Evolutionary conservation across 2,329 filamentous ascomycete genomes (phyloP).

Genomic region (Paecilomyces sp.): DNA sequence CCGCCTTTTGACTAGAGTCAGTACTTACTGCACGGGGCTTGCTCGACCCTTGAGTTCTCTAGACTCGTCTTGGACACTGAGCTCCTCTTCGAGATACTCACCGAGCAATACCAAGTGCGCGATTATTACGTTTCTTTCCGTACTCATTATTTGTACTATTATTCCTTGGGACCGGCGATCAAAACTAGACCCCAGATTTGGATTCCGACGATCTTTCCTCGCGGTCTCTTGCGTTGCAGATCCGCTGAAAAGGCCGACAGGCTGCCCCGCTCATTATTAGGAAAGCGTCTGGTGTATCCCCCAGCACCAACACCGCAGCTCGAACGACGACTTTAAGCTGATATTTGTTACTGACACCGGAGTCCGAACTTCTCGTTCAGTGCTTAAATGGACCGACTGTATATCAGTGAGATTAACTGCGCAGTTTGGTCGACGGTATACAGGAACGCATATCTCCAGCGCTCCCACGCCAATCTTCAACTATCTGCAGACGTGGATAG

Average conservation of each 20-base stretch:
- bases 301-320: neutral
- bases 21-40: neutral
- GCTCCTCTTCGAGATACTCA: neutral
- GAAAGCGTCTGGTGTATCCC: constrained; percentile 6
- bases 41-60: neutral
- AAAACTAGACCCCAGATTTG: neutral
- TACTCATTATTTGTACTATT: neutral
- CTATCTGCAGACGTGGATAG: neutral
- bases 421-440: neutral
- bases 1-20: neutral
- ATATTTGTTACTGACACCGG: neutral
- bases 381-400: neutral
- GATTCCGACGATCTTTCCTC: neutral
- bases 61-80: neutral
- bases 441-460: neutral
- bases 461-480: neutral
- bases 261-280: neutral
- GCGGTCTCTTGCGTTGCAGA: neutral
- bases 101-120: neutral
- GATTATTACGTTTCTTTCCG: neutral
- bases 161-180: neutral
- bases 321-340: neutral
- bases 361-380: neutral
- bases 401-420: neutral
- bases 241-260: neutral